A percentile compares a stretch with the other conserved stretches of the same genome.
Evolutionary conservation across 805 yeast genomes (phyloP).

Genomic region (Barnettozyma salicaria): DNA sequence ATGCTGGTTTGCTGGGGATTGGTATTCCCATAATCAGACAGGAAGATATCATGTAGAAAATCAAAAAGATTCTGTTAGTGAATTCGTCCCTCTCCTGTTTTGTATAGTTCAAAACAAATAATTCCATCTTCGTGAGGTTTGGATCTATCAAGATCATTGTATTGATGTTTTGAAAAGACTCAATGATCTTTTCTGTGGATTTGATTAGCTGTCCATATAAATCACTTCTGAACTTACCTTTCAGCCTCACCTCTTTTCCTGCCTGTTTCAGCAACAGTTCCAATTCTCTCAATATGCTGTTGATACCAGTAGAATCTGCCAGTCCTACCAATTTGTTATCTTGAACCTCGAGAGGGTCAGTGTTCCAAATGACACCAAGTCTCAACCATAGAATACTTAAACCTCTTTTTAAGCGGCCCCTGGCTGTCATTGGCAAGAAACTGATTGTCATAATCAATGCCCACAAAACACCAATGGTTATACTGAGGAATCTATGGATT

Average conservation of each 20-base stretch:
- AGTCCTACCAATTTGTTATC: constrained; percentile 23
- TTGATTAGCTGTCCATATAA: constrained; percentile 46
- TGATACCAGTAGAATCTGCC: constrained; percentile 35
- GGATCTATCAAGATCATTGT: constrained; percentile 63
- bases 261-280: constrained; percentile 60
- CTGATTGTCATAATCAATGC: constrained; percentile 63
- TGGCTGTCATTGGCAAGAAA: constrained; percentile 70
- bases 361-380: constrained; percentile 75
- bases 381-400: constrained; percentile 69
- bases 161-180: constrained; percentile 68
- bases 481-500: constrained; percentile 69
- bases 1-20: constrained; percentile 69
- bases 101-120: constrained; percentile 47
- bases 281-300: constrained; percentile 52
- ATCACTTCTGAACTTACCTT: constrained; percentile 60
- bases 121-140: constrained; percentile 44
- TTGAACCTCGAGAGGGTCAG: constrained; percentile 55
- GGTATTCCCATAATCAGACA: constrained; percentile 74
- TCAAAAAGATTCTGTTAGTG: constrained; percentile 64
- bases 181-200: constrained; percentile 59
- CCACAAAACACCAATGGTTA: constrained; percentile 68
- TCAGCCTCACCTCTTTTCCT: constrained; percentile 66
- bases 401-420: constrained; percentile 59
- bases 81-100: constrained; percentile 58
- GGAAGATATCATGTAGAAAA: constrained; percentile 74